Conservation (phyloP, 139 green algal genomes). For the Coccomyxa sp. region DNA sequence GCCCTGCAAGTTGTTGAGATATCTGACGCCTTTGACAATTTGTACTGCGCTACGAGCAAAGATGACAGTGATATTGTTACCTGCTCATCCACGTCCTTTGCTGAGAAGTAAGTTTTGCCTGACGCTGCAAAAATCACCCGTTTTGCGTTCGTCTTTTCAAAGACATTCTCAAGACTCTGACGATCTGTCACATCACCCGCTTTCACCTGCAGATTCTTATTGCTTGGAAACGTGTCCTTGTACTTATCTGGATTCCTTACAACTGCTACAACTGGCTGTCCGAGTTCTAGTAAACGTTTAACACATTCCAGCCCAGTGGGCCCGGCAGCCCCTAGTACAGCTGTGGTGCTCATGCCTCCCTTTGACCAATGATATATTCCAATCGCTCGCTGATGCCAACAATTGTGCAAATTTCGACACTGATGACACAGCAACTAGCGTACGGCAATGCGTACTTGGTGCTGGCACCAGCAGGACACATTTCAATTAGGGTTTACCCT, state of each 20-base stretch:
- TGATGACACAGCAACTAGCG: too few relatives aligned
- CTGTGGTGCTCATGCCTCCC: neutral
- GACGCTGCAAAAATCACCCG: conserved; percentile 53
- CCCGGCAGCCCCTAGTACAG: conserved; percentile 57
- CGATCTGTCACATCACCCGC: conserved; percentile 45
- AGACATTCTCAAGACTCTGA: conserved; percentile 3
- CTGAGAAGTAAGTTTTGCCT: conserved; percentile 43
- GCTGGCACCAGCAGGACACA: too few relatives aligned
- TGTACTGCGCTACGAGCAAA: neutral
- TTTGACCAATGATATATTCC: too few relatives aligned
- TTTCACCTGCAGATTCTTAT: conserved; percentile 28
- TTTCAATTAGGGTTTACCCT: too few relatives aligned
- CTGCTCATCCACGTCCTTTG: conserved; percentile 46
- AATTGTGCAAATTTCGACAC: too few relatives aligned
- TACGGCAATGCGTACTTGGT: too few relatives aligned
- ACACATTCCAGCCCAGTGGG: conserved; percentile 50
- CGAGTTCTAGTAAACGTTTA: conserved; percentile 27
- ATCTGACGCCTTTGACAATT: neutral
- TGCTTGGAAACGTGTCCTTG: conserved; percentile 3
- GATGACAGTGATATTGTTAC: neutral
- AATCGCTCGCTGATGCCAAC: too few relatives aligned
- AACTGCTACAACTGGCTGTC: conserved; percentile 17
- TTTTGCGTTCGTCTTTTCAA: neutral
- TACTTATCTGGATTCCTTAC: conserved; percentile 43
- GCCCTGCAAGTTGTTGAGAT: conserved; percentile 25